Evolutionary conservation across 2,329 filamentous ascomycete genomes (phyloP), one percentile per base, ranked within the genome.

Genomic region (Alternaria rosae): DNA sequence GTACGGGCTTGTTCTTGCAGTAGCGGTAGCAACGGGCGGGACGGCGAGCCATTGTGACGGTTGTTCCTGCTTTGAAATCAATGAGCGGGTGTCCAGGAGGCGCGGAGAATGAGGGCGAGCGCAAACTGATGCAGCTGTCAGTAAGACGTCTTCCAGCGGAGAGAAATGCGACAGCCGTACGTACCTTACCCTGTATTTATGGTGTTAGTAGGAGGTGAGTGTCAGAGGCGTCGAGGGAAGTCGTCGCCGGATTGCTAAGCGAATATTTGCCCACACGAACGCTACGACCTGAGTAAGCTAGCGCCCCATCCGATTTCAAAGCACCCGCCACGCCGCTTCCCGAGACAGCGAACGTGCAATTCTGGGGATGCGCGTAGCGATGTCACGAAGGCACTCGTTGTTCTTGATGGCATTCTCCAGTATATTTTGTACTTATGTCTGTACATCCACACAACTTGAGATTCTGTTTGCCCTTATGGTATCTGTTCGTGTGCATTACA

Each of bases 21-120:
- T 99, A 99, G 83, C 95, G 91, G 90, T 97, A 99, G 88, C 95
- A 99, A 88, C 95, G 92, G 82, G 95, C 95, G 82, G 95, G 95
- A 92, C 95, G 93, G 86, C 95, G 93, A 82, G 95, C 95, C 95
- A 99, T 99, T 88, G 91, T 94, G 91, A 90, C 88, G 85, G 87
- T 74, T 62, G 80, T 70, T 78, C 77, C 74, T 78, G 75, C 73
- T 82, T 79, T 79, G 78, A 76, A 81, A 82, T 81, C 83, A 82
- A 82, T 83, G 80, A 83, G 80, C 78, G 70, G 45, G 54, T 38
- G 62, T 70, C 65, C 65, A 57, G 63, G 38, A 32, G 53, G 45
- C 54, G 62, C 47, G 52, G 35, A 41, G 52, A 59, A 43, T 50
- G 67, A 51, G 50, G 23, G 45, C 44, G 57, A 28, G 60, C 60